Evolutionary conservation across 441 rosid species (phyloP), one percentile per base, ranked within the genome.

Genomic region (Geranium incanum): DNA sequence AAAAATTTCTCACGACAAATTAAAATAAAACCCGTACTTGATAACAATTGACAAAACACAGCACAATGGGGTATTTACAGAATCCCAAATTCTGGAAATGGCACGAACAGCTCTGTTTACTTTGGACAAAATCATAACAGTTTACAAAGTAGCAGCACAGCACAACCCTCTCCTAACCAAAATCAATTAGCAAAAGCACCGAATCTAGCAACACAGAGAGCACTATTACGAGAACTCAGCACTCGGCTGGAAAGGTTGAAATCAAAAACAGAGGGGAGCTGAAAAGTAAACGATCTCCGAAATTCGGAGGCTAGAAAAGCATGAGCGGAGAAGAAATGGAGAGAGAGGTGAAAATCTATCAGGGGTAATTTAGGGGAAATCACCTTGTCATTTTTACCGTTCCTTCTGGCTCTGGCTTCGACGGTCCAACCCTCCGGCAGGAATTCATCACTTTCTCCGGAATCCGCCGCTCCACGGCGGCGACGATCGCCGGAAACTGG

Each of bases 321-420:
- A 23, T 23, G 33, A 23, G 33, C 33, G 33, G 0, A 23, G 33
- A 23, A 23, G 33, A 23, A 23, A 23, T 23, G 33, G 21, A 57
- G 19, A 55, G 60, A 52, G 60, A 15, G 12, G 16, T 12, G n/a
- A 55, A 55, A n/a, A n/a, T n/a, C n/a, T n/a, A 23, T 57, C 63
- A 57, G 63, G 21, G 63, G 9, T 5, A 57, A 57, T 57, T 57
- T 19, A 18, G 63, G 21, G 21, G 5, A 57, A 57, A 7, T 67
- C 82, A 91, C 98, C 97, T 86, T 89, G 65, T 92, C 88, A 43
- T 84, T 89, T 83, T 77, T 87, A 67, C 97, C 96, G 43, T 74
- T 83, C 68, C 79, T 78, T 72, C 85, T 88, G 19, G 82, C 82
- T 76, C 79, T 85, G 67, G 84, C 81, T 69, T 87, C 81, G 70